Base-by-base conservation (phyloP, 176 grass and related monocot species). In the Phragmites australis region DNA sequence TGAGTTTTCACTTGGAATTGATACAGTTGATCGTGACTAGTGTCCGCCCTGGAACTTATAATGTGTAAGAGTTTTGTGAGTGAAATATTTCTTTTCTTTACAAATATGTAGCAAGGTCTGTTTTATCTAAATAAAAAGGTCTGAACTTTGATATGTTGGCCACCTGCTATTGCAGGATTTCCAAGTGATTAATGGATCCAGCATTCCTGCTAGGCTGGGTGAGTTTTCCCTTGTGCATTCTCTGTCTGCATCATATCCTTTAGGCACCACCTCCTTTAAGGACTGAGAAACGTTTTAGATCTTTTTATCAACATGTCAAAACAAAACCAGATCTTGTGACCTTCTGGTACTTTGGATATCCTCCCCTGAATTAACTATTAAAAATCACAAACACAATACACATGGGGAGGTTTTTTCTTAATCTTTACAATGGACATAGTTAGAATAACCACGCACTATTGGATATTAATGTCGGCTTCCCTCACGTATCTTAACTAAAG, bases 151-250 rank as follows among this genome's bases (percentile, higher is more conserved):
- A 39, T 64, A 6, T 74, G 16, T 71, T 76, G 61, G n/a, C 18
- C 40, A 5, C 29, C 22, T 64, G 10, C 14, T 45, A 3, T 45
- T 72, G 25, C 21, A 78, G n/a, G 12, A 27, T 79, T 54, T 8
- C 49, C 23, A 45, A 34, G 17, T 9, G 32, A 21, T 45, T 17
- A 41, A 55, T 6, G 5, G 22, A 69, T 77, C 34, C n/a, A n/a
- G n/a, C n/a, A n/a, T n/a, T n/a, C 44, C 41, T 70, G n/a, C 14
- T 48, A 73, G 9, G 53, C 18, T 29, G 21, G 47, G 45, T n/a
- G 6, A 75, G 47, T 65, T 83, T 19, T 75, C 18, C 60, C 23
- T 22, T 83, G 16, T 31, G n/a, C 74, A 39, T 9, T 82, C 6
- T 61, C 9, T 45, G 2, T 43, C 6, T 44, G 7, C 17, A 46